A percentile compares a stretch with the other conserved stretches of the same genome.
These are phyloP conservation scores for Dorcoceras hygrometricum DNA, from an alignment of 257 asterid genomes.

Conservation along the genomic window DNA sequence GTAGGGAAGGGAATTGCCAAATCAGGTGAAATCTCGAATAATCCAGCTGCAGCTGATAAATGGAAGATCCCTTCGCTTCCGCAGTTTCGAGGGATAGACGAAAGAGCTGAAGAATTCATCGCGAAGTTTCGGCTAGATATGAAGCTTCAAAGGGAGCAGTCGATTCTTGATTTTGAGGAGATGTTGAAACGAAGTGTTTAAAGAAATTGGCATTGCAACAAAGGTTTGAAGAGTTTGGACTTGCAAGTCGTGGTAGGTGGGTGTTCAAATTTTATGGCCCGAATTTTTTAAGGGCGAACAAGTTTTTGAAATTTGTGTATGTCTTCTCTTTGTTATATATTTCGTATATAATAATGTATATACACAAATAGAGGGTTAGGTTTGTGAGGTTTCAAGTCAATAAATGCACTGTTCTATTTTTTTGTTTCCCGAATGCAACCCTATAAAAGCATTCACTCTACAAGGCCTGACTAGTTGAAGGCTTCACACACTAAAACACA, in stretches of 20 bases:
- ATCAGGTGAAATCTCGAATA: conserved; percentile 22
- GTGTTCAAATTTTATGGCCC: background rate
- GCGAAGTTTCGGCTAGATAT: conserved; percentile 50
- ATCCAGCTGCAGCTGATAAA: conserved; percentile 8
- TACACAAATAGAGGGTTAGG: too few relatives aligned
- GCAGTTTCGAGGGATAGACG: conserved; percentile 46
- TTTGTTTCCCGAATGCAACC: too few relatives aligned
- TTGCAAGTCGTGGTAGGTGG: background rate
- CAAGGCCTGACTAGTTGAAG: too few relatives aligned
- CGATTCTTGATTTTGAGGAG: conserved; percentile 57
- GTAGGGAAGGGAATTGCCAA: conserved; percentile 16
- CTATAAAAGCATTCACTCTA: too few relatives aligned
- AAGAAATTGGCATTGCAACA: background rate
- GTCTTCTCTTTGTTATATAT: background rate
- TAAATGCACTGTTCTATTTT: too few relatives aligned
- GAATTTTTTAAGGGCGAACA: conserved; percentile 9
- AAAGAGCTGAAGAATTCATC: conserved; percentile 56
- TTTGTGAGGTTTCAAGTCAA: too few relatives aligned
- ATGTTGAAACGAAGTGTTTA: conserved; percentile 59
- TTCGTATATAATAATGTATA: background rate
- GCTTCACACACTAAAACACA: too few relatives aligned
- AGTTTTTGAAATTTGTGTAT: background rate
- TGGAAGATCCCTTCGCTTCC: conserved; percentile 36
- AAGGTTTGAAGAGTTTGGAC: conserved; percentile 2
- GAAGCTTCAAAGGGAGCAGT: conserved; percentile 68